Conservation (phyloP, 1,139 yeast species). For the Blastobotrys arbuscula region DNA sequence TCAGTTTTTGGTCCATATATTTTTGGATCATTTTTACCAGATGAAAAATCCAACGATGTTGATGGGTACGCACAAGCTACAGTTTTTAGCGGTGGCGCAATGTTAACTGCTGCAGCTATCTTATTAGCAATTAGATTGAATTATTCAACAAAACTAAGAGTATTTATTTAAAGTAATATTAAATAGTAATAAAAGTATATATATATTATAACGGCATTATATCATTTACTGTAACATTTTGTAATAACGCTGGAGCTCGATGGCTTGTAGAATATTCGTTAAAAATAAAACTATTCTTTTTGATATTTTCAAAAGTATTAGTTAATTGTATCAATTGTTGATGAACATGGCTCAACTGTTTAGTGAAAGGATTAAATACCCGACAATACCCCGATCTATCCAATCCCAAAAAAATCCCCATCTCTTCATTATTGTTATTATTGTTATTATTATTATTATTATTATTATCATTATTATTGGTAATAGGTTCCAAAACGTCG, state of each 20-base stretch:
- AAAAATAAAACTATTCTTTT: neutral
- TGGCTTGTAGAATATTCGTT: neutral
- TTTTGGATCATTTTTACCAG: slow-evolving; percentile 39
- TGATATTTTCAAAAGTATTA: neutral
- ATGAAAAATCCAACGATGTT: neutral
- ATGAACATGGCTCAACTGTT: neutral
- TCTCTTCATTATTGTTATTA: neutral
- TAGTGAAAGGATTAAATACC: neutral
- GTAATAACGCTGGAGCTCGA: neutral
- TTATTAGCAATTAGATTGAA: slow-evolving; percentile 4
- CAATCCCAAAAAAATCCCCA: slow-evolving; percentile 5
- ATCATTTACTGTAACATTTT: neutral
- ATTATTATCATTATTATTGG: no score
- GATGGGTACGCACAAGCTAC: slow-evolving; percentile 3
- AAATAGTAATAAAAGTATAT: neutral
- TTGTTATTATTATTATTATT: no score
- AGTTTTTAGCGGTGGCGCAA: slow-evolving; percentile 6
- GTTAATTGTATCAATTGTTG: neutral
- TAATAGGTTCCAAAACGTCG: neutral
- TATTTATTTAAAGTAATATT: slow-evolving; percentile 7
- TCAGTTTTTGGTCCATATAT: slow-evolving; percentile 43
- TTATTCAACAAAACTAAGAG: slow-evolving; percentile 8
- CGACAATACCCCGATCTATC: neutral
- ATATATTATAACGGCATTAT: neutral
- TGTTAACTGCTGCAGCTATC: slow-evolving; percentile 4